Base-by-base conservation (phyloP, 805 yeast genomes). In the Monosporozyma aerobia region DNA sequence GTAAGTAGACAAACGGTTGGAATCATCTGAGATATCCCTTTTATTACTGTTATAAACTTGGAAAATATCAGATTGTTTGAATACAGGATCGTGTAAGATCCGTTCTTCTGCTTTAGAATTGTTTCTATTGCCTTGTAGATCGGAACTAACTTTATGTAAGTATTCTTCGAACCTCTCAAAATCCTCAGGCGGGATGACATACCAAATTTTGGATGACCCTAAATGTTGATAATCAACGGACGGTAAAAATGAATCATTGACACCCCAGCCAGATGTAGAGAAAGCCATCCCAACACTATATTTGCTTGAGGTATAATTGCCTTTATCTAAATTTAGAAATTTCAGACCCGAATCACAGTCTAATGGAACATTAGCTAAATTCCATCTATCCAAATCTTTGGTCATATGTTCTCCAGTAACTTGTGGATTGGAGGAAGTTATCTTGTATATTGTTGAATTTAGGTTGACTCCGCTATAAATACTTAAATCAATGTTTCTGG, bases 171-270 rank as follows among this genome's bases (percentile, higher is more conserved):
- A 83, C 52, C 75, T 76, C 2, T 65, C 73, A 51, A 75, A 74
- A 50, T 79, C 79, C 59, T 71, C 69, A 14, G 82, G 83, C 0
- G 84, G 77, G n/a, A 85, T 73, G 52, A 82, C 75, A 55, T 80
- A 82, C 87, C 88, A 82, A 19, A 77, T 59, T 59, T 76, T 78
- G 13, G 72, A 60, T 6, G 77, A 77, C 2, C 90, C 90, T 48
- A 72, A 57, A 56, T 80, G 81, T 47, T 75, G 78, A 55, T 75
- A 83, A 59, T 79, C 81, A 30, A 76, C 68, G 10, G 71, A 61
- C 45, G 80, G 80, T 2, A 83, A 63, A 63, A 77, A 79, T 55
- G 80, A 85, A 56, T 84, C 90, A 57, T 80, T 86, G 51, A 75
- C 64, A 22, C 67, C 64, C 88, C 88, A 85, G 45, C 78, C 73